A percentile compares a stretch with the other conserved stretches of the same genome.
These are phyloP conservation scores for Paramecium caudatum DNA, from an alignment of 73 alveolate genomes.

Conservation along the genomic window DNA sequence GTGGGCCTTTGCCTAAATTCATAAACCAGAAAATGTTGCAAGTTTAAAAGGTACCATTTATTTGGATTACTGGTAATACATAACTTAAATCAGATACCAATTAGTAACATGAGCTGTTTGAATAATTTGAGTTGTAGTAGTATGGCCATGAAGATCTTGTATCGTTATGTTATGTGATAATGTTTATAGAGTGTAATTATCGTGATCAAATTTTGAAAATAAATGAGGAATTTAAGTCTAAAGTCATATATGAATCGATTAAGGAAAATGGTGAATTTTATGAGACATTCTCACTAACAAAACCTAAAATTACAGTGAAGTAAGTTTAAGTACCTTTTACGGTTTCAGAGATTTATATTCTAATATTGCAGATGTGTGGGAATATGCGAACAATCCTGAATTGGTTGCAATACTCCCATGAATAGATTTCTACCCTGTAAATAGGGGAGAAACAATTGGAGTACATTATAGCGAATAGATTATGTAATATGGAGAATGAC, in stretches of 20 bases:
- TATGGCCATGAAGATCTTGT: slow-evolving; percentile 16
- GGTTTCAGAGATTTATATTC: background rate
- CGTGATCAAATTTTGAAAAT: background rate
- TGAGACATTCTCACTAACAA: background rate
- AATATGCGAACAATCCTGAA: background rate
- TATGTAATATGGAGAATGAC: background rate
- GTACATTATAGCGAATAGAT: background rate
- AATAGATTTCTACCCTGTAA: too few relatives aligned
- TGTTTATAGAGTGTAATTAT: slow-evolving; percentile 19
- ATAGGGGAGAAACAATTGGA: too few relatives aligned
- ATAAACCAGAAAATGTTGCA: background rate
- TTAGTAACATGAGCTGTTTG: slow-evolving; percentile 6
- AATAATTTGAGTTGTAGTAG: background rate
- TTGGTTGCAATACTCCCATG: slow-evolving; percentile 2
- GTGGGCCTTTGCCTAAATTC: slow-evolving; percentile 41
- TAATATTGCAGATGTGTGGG: slow-evolving; percentile 14
- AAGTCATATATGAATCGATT: slow-evolving; percentile 25
- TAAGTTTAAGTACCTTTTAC: background rate
- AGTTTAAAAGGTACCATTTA: slow-evolving; percentile 27
- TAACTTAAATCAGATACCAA: background rate
- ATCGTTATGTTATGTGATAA: background rate
- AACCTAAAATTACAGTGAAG: background rate
- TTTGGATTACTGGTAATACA: slow-evolving; percentile 25
- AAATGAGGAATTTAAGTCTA: background rate
- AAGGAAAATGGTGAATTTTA: slow-evolving; percentile 7